A percentile compares a stretch with the other conserved stretches of the same genome.
phyloP scores from a whole-genome alignment of 2,329 filamentous ascomycete genomes.

The Aspergillus nomiae region DNA sequence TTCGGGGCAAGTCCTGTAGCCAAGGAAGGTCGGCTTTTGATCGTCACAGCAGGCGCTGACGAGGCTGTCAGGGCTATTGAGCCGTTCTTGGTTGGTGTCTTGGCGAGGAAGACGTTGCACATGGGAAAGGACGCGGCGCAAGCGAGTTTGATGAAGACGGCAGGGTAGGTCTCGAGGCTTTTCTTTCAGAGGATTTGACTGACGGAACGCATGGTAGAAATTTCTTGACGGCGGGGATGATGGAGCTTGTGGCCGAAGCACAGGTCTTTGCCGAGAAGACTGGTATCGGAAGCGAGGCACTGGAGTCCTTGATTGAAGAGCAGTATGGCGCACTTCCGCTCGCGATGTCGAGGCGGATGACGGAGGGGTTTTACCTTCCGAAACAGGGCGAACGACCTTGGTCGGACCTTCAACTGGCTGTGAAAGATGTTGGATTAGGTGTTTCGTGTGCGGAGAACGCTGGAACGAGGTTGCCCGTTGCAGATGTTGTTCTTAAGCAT shows the following conservation, averaged over 20 bases:
- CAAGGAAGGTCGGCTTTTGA: neutral
- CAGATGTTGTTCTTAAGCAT: neutral
- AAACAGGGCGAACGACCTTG: conserved; percentile 39
- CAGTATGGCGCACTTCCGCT: conserved; percentile 32
- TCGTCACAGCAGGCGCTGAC: neutral
- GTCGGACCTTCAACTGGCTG: conserved; percentile 53
- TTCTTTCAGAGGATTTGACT: neutral
- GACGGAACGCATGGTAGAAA: conserved; percentile 12
- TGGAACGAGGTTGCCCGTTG: neutral
- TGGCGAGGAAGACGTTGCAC: conserved; percentile 4
- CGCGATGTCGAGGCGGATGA: conserved; percentile 32
- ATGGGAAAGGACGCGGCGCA: conserved; percentile 3
- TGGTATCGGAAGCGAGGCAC: conserved; percentile 22
- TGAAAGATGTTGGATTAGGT: conserved; percentile 56
- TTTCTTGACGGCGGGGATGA: conserved; percentile 22
- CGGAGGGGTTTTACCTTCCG: conserved; percentile 30
- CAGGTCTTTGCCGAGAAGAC: conserved; percentile 36
- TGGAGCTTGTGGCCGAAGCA: conserved; percentile 33
- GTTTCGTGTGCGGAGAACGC: conserved; percentile 41
- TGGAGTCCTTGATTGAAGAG: conserved; percentile 30
- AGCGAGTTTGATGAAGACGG: neutral
- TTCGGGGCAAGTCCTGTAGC: neutral
- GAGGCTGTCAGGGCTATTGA: neutral
- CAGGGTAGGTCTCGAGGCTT: neutral
- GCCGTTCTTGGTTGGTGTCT: conserved; percentile 5